Conservation (phyloP, 73 alveolate species). For the Paramecium caudatum region DNA sequence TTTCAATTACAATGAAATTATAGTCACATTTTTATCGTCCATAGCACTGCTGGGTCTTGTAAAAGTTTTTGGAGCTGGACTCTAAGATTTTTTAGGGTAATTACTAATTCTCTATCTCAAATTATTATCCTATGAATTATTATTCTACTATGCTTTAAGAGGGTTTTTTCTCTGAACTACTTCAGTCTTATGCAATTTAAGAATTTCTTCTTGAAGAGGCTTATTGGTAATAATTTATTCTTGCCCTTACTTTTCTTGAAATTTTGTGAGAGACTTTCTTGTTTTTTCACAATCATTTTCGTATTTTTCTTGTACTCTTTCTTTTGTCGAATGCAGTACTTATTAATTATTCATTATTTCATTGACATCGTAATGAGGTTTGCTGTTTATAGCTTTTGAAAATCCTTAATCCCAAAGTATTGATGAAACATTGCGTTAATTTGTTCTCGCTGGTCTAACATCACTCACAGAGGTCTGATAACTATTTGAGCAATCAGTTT, state of each 20-base stretch:
- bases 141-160: not conserved
- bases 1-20: not conserved
- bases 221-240: too few relatives aligned
- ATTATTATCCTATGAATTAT: not conserved
- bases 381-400: not conserved
- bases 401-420: not conserved
- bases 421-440: not conserved
- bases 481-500: not conserved
- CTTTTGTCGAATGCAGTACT: conserved; percentile 25
- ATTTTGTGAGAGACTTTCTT: too few relatives aligned
- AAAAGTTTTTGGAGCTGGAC: not conserved
- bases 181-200: not conserved
- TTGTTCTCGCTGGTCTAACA: not conserved
- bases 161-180: not conserved
- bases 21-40: conserved; percentile 19
- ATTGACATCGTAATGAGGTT: not conserved
- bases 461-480: not conserved
- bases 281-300: too few relatives aligned
- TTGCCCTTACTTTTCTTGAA: too few relatives aligned
- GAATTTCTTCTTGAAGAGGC: too few relatives aligned
- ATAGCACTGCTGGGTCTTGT: not conserved
- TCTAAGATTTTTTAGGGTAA: not conserved
- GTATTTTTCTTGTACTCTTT: too few relatives aligned
- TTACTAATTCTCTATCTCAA: not conserved
- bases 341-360: not conserved